Evolutionary conservation across 495 filamentous ascomycete species (phyloP).

Genomic region (Thozetella sp.): DNA sequence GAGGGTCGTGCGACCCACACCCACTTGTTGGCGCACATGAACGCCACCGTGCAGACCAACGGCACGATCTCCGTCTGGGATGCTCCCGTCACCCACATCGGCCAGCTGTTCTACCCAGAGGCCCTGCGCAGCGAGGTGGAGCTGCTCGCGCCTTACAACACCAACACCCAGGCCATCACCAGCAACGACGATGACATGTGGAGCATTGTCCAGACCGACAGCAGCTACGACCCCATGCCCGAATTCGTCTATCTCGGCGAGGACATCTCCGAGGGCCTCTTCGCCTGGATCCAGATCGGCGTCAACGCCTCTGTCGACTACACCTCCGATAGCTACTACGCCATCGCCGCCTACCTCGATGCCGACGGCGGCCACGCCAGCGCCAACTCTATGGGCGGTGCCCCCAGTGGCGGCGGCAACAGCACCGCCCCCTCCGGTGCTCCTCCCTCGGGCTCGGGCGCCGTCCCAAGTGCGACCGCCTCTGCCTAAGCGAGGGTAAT

Average conservation of each 20-base stretch:
- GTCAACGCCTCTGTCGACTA: slow-evolving; percentile 35
- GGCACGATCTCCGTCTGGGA: slow-evolving; percentile 51
- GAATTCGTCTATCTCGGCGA: slow-evolving; percentile 58
- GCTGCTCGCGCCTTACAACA: slow-evolving; percentile 51
- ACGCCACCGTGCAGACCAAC: slow-evolving; percentile 48
- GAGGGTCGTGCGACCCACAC: slow-evolving; percentile 28
- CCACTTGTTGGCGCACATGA: slow-evolving; percentile 48
- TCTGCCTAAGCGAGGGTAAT: too few species aligned
- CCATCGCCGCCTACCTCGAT: too few species aligned
- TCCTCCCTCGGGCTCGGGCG: too few species aligned
- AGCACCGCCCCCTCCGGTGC: too few species aligned
- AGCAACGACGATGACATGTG: slow-evolving; percentile 46
- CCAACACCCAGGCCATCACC: slow-evolving; percentile 50
- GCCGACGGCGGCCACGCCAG: too few species aligned
- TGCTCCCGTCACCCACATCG: slow-evolving; percentile 45
- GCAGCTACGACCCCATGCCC: slow-evolving; percentile 55
- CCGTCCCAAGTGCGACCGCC: too few species aligned
- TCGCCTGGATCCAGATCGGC: slow-evolving; percentile 52
- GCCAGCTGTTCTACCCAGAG: slow-evolving; percentile 63
- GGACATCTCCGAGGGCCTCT: slow-evolving; percentile 47
- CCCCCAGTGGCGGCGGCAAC: too few species aligned
- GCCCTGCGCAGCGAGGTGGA: slow-evolving; percentile 54
- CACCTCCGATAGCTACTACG: too few species aligned
- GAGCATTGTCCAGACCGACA: slow-evolving; percentile 44
- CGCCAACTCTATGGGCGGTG: too few species aligned